These are phyloP conservation scores for Gloeophyllum trabeum DNA, from an alignment of 768 basidiomycete species.

Conservation along the genomic window DNA sequence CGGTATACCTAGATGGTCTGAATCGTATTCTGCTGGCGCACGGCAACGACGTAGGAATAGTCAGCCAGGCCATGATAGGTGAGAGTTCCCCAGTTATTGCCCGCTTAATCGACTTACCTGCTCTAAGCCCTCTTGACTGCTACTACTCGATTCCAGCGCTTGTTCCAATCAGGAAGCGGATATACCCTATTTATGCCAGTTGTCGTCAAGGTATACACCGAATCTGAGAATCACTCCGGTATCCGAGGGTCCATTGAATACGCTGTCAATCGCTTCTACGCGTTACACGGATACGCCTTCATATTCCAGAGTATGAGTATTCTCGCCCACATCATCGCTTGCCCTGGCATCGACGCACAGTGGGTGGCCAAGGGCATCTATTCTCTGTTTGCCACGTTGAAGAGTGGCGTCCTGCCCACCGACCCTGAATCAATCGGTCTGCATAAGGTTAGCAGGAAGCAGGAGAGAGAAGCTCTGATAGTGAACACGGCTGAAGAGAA, in stretches of 20 bases:
- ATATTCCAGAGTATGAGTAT: slow-evolving; percentile 64
- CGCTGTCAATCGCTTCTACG: slow-evolving; percentile 59
- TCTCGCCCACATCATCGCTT: slow-evolving; percentile 40
- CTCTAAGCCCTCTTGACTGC: slow-evolving; percentile 58
- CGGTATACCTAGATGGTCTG: slow-evolving; percentile 54
- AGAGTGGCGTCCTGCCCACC: slow-evolving; percentile 23
- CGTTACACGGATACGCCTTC: slow-evolving; percentile 61
- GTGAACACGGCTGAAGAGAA: slow-evolving; percentile 61
- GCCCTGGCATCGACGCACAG: slow-evolving; percentile 34
- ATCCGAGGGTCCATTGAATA: slow-evolving; percentile 65
- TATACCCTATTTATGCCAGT: slow-evolving; percentile 70
- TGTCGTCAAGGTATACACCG: slow-evolving; percentile 58
- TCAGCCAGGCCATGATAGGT: slow-evolving; percentile 69
- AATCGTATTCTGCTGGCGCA: slow-evolving; percentile 60
- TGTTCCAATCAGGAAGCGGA: slow-evolving; percentile 62
- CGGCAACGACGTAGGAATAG: slow-evolving; percentile 66
- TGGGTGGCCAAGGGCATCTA: slow-evolving; percentile 49
- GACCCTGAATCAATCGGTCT: slow-evolving; percentile 57
- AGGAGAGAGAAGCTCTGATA: slow-evolving; percentile 65
- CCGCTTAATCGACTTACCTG: neutral
- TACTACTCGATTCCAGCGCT: slow-evolving; percentile 63
- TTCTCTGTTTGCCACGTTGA: slow-evolving; percentile 46
- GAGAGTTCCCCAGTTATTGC: slow-evolving; percentile 2
- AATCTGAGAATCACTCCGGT: slow-evolving; percentile 41
- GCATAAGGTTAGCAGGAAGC: slow-evolving; percentile 43